phyloP scores from a whole-genome alignment of 805 yeast genomes.

The baker's yeast (Saccharomyces cerevisiae) region DNA sequence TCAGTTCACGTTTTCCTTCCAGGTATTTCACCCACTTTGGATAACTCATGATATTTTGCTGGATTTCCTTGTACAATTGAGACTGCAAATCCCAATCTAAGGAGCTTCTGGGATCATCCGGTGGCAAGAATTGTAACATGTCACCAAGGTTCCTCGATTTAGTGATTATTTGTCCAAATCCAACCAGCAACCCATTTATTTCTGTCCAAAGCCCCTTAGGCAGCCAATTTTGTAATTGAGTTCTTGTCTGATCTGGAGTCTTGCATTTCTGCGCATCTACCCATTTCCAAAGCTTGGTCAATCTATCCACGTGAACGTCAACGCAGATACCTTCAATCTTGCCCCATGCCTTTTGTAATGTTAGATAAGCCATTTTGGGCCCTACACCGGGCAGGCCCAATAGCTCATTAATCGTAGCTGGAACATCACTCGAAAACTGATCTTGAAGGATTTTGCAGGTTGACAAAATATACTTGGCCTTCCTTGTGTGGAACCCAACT shows the following conservation, averaged over 20 bases:
- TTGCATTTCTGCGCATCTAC: constrained; percentile 37
- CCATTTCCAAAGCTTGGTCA: constrained; percentile 79
- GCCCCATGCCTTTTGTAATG: constrained; percentile 77
- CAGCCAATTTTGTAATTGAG: constrained; percentile 63
- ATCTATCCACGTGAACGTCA: constrained; percentile 80
- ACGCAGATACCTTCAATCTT: constrained; percentile 79
- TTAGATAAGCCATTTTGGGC: constrained; percentile 84
- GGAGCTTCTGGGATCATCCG: background rate
- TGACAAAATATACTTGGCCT: constrained; percentile 60
- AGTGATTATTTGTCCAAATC: constrained; percentile 88
- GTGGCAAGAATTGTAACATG: background rate
- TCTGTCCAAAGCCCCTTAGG: constrained; percentile 72
- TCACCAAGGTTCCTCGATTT: constrained; percentile 39
- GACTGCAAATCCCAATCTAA: background rate
- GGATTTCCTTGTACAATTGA: background rate
- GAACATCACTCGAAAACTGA: constrained; percentile 58
- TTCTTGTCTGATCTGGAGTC: constrained; percentile 71
- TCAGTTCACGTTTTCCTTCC: background rate
- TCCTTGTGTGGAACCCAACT: constrained; percentile 82
- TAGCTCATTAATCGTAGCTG: constrained; percentile 57
- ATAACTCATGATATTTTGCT: constrained; percentile 7
- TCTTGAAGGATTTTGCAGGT: constrained; percentile 47
- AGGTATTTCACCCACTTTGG: constrained; percentile 10
- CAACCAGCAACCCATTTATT: constrained; percentile 79
- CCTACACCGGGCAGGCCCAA: constrained; percentile 83